Base-by-base conservation (phyloP, 768 basidiomycete genomes). In the Termitomyces sp. region DNA sequence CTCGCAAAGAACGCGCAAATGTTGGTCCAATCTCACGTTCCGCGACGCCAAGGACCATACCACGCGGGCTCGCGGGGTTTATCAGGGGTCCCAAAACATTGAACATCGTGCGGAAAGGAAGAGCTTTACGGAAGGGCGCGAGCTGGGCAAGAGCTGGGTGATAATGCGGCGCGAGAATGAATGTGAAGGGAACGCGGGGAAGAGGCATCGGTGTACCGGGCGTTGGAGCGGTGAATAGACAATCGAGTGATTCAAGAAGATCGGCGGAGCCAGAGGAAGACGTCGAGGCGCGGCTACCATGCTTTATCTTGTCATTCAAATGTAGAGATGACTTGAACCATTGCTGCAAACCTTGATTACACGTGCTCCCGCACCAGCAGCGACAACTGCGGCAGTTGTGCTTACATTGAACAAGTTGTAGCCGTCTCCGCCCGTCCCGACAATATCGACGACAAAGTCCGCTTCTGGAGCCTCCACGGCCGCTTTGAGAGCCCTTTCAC, bases 341-440 rank as follows among this genome's bases (percentile, higher is more conserved):
- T 19, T 26, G 33, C 5, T 55, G 23, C 54, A 21, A 64, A 91
- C 94, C 79, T 98, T 98, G 69, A 93, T 84, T 1, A 98, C 94
- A 38, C 94, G 80, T 0, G 91, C 91, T 5, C 96, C 96, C 3
- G 94, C 91, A 11, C 95, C 96, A 19, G 94, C 94, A 38, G 94
- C 96, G 21, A 98, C 91, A 58, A 99, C 80, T 0, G 83, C 94
- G 3, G 96, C 95, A 1, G 92, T 87, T 1, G 96, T 97, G 68
- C 93, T 95, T 44, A 98, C 95, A 67, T 98, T 98, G 81, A 94
- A 98, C 0, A 95, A 87, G 66, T 98, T 91, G 71, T 94, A 85
- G 0, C 94, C 94, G 71, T 98, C 96, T 9, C 96, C 96, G 9
- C 96, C 94, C 0, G 93, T 94, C 2, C 94, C 94, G 19, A 96